Percentiles rank a stretch among this genome's conserved stretches.
phyloP scores from a whole-genome alignment of 352 stramenopile species.

The Globisporangium polare region DNA sequence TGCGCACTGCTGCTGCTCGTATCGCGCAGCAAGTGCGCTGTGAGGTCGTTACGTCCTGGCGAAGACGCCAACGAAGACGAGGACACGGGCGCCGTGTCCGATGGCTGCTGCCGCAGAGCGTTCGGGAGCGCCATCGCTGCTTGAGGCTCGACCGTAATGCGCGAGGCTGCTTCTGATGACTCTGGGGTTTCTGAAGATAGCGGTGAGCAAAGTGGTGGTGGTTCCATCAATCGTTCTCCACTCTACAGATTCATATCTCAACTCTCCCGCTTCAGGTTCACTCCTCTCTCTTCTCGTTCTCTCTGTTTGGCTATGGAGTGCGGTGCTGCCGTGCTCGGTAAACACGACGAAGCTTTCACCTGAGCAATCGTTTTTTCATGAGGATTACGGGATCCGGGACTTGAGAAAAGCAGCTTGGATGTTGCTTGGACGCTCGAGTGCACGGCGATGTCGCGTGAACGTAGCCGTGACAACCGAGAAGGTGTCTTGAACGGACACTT shows the following conservation, averaged over 20 bases:
- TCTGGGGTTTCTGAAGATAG: not conserved
- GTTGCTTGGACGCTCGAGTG: no score
- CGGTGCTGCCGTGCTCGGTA: no score
- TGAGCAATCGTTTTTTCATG: no score
- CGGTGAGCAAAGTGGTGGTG: no score
- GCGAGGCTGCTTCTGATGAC: not conserved
- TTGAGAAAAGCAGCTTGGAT: not conserved
- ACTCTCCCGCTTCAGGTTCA: no score
- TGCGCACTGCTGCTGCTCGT: not conserved
- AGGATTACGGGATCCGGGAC: no score
- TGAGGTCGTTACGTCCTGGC: not conserved
- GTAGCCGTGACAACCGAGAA: not conserved
- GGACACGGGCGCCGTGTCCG: not conserved
- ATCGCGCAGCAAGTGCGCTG: slow-evolving; percentile 2
- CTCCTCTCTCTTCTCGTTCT: no score
- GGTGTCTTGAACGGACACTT: not conserved
- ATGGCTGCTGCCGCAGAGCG: not conserved
- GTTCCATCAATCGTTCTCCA: no score
- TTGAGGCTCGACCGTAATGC: not conserved
- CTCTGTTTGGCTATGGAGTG: no score
- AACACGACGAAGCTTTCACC: no score
- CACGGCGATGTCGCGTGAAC: no score
- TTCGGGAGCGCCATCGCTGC: not conserved
- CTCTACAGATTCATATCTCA: no score
- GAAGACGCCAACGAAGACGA: not conserved